Evolutionary conservation across 345 rosid species (phyloP).

Genomic region (Eucalyptus leucophloia): DNA sequence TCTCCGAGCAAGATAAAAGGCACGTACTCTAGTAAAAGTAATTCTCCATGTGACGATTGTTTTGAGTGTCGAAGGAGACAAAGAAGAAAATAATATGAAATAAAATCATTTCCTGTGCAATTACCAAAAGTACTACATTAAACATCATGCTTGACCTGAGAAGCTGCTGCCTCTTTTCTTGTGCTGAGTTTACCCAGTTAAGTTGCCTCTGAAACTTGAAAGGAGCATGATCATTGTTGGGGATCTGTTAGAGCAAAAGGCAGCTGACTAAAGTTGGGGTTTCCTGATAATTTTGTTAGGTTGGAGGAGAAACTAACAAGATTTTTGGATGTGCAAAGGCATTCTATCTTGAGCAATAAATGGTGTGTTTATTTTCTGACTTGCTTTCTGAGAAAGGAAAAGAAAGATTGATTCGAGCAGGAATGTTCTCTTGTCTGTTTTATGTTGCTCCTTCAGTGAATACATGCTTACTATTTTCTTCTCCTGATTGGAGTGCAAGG

Average conservation of each 20-base stretch:
- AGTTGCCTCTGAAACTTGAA: not conserved
- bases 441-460: not conserved
- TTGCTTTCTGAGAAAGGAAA: not conserved
- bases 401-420: not conserved
- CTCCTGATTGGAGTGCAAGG: not conserved
- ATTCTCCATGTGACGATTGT: constrained; percentile 53
- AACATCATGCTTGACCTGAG: not conserved
- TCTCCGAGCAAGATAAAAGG: constrained; percentile 52
- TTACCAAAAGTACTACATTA: not conserved
- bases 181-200: not conserved
- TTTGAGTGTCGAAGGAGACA: constrained; percentile 88
- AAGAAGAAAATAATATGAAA: constrained; percentile 31
- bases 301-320: not conserved
- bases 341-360: not conserved
- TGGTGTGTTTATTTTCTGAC: not conserved
- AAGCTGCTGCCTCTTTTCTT: not conserved
- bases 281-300: not conserved
- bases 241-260: not conserved
- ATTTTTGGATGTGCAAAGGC: not conserved
- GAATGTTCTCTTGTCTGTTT: not conserved
- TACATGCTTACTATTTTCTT: not conserved
- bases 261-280: not conserved
- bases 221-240: not conserved
- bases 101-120: not conserved
- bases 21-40: constrained; percentile 17